phyloP scores from a whole-genome alignment of 2,329 filamentous ascomycete genomes.

The Bisporella sp. region DNA sequence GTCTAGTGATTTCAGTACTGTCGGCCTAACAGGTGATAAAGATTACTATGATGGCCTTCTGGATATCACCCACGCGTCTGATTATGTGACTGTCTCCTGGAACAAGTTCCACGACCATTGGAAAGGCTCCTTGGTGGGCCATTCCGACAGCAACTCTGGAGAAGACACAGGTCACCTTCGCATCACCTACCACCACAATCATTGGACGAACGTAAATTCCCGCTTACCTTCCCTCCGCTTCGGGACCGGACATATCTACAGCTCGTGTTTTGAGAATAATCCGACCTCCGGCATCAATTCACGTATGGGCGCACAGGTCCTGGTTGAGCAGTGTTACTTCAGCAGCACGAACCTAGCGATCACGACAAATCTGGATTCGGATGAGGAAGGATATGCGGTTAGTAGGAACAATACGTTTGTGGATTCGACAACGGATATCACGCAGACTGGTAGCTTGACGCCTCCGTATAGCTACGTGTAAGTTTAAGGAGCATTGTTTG shows the following conservation, averaged over 20 bases:
- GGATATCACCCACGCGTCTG: conserved; percentile 37
- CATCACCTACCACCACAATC: no score
- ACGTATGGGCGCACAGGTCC: no score
- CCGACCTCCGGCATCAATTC: no score
- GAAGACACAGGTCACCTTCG: conserved; percentile 19
- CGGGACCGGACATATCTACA: no score
- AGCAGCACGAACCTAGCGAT: conserved; percentile 12
- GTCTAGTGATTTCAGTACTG: no score
- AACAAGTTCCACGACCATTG: conserved; percentile 37
- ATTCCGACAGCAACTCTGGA: conserved; percentile 21
- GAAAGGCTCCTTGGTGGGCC: conserved; percentile 23
- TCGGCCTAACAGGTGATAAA: conserved; percentile 24
- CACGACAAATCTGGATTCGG: not conserved
- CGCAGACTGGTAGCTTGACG: not conserved
- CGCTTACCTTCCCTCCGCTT: no score
- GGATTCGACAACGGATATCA: not conserved
- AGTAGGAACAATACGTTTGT: not conserved
- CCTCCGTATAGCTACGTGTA: no score
- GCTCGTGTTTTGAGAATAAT: no score
- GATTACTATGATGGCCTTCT: conserved; percentile 36
- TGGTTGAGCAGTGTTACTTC: no score
- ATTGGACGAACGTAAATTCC: no score
- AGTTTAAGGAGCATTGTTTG: no score
- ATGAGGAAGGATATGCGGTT: not conserved
- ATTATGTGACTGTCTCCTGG: conserved; percentile 37